Conservation (phyloP, 106 monocot species). For the Ottelia alismoides region DNA sequence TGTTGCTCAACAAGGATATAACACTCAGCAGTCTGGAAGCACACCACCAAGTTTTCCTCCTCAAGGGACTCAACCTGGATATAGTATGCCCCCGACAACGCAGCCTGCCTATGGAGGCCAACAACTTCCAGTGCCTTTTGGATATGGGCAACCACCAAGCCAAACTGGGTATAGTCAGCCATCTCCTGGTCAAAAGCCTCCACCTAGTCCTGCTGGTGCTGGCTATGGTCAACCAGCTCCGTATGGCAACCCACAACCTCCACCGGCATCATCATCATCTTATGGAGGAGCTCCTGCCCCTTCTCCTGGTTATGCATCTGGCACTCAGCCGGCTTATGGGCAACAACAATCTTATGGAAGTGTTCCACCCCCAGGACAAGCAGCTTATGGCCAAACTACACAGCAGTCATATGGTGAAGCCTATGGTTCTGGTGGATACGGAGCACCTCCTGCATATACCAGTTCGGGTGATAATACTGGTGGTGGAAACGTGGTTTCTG, state of each 20-base stretch:
- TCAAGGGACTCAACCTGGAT: constrained; percentile 4
- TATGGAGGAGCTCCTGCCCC: background rate
- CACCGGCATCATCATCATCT: background rate
- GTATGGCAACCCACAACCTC: background rate
- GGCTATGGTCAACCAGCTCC: constrained; percentile 8
- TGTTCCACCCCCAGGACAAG: constrained; percentile 4
- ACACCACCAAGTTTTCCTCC: background rate
- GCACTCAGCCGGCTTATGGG: background rate
- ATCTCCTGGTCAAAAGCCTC: constrained; percentile 3
- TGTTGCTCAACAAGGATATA: constrained; percentile 1
- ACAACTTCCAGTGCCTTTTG: background rate
- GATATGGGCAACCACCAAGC: constrained; percentile 12
- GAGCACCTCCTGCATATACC: constrained; percentile 3
- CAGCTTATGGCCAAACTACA: background rate
- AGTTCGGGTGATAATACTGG: background rate
- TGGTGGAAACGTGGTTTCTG: constrained; percentile 2
- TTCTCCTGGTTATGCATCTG: constrained; percentile 1
- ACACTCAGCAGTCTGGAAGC: background rate
- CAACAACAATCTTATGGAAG: background rate
- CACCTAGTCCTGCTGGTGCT: constrained; percentile 1
- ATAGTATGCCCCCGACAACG: constrained; percentile 2
- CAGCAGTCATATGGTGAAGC: background rate
- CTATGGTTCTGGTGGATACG: constrained; percentile 14
- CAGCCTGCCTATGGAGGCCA: constrained; percentile 9
- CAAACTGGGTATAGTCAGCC: constrained; percentile 4